Base-by-base conservation (phyloP, 2,329 filamentous ascomycete genomes). In the Fusarium sp. region DNA sequence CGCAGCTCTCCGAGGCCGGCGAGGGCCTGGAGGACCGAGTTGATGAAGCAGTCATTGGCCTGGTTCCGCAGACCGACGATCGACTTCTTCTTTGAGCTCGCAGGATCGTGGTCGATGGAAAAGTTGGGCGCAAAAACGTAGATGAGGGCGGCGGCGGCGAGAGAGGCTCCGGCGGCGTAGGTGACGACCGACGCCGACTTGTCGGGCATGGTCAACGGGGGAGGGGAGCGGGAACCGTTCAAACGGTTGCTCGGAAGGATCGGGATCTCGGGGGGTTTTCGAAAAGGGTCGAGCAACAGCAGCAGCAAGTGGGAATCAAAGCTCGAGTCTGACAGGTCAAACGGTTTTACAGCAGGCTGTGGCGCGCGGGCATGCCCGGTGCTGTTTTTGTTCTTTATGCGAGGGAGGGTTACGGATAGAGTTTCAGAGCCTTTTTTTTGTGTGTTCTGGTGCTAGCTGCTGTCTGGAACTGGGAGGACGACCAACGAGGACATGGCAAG, bases 71-170 rank as follows among this genome's bases (percentile, higher is more conserved):
- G 85, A 38, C 96, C 96, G 60, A 98, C 93, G 44, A 96, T 92
- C 64, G 92, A 92, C 77, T 93, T 95, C 80, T 93, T 96, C 73
- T 92, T 89, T 42, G 81, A 82, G 46, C 82, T 81, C 60, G 86
- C 87, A 66, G 90, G 86, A 61, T 96, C 91, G 77, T 90, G 89
- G 81, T 99, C 95, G 79, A 98, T 90, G 75, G 97, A 92, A 80
- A 95, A 98, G 57, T 94, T 98, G n/a, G 96, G 96, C 8, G 91
- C 93, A 81, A 99, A 98, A 74, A 98, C 95, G 81, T 98, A 99
- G 78, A 98, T 92, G 62, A 98, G 88, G 31, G 96, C 95, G 68
- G 97, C 92, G 67, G 96, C 96, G 61, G 96, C 96, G 68, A 99
- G 90, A 59, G 94, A 97, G 65, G 95, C 96, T 74, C 95, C 95